Conservation (phyloP, 176 grass and related monocot genomes). For the Ananas comosus region DNA sequence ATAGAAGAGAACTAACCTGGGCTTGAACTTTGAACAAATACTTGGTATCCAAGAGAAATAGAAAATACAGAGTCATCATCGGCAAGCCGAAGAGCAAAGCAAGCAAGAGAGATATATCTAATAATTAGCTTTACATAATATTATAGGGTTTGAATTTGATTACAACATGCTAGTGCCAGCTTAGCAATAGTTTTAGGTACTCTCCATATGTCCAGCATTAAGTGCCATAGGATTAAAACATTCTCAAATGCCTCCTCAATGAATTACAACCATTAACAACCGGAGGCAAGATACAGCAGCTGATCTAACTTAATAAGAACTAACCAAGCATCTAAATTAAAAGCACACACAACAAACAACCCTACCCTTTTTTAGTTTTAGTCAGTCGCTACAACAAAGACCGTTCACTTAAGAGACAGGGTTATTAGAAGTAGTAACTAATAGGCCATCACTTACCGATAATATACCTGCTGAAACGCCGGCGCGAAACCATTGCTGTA, state of each 20-base stretch:
- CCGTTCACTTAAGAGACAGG: conserved; percentile 32
- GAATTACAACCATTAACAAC: conserved; percentile 24
- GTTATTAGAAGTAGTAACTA: conserved; percentile 60
- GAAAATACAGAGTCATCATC: no score
- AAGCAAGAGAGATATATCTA: no score
- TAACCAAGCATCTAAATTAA: conserved; percentile 37
- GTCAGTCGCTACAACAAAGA: conserved; percentile 83
- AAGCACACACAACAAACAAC: conserved; percentile 32
- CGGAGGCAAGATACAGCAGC: conserved; percentile 34
- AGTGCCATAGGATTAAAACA: conserved; percentile 42
- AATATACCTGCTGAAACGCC: conserved; percentile 71
- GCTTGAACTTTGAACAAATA: no score
- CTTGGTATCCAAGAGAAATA: no score
- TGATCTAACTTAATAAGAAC: conserved; percentile 45
- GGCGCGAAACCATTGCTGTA: conserved; percentile 47
- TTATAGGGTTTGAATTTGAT: no score
- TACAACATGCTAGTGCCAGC: no score
- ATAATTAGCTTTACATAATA: no score
- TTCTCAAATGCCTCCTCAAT: conserved; percentile 1
- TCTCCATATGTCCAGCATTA: conserved; percentile 25
- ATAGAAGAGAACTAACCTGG: no score
- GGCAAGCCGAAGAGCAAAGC: no score
- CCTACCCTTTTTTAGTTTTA: conserved; percentile 44
- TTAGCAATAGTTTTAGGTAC: no score
- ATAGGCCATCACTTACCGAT: conserved; percentile 58